Evolutionary conservation across 495 filamentous ascomycete genomes (phyloP), one percentile per base, ranked within the genome.

Genomic region (Podospora conica): DNA sequence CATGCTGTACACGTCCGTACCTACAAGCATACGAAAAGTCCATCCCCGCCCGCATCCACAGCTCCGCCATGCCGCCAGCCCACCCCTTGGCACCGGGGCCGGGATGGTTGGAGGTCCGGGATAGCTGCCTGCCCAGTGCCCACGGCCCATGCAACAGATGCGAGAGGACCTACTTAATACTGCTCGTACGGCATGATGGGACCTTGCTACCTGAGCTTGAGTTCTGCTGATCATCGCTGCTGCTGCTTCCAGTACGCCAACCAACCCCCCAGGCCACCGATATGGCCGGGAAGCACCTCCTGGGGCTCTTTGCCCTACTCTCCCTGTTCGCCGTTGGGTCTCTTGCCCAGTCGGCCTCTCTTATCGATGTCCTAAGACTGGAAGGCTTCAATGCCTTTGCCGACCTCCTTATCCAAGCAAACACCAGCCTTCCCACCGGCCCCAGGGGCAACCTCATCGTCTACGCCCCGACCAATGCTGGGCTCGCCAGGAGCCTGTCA

Each of bases 331-430:
- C 40, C 28, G 48, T 28, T 53, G 64, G 64, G 9, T 65, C 64
- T n/a, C 40, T 60, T 9, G 64, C 64, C 5, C 64, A 65, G 25
- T 65, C 64, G 5, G 54, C 57, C 18, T 65, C 63, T 33, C 40
- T 65, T 9, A 25, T 65, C 29, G 28, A n/a, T 20, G 64, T 60
- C 1, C 57, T 65, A 18, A 33, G 64, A 28, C 18, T 53, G 22
- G 64, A 65, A 20, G 64, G 64, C 31, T 65, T 65, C 56, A 65
- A 33, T 21, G 56, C 53, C 33, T 65, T 53, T 23, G 64, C 64
- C 1, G 31, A 57, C 8, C 8, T 65, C 7, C 40, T 65, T 20
- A 58, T 55, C 12, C 9, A 33, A 7, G 9, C 27, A 9, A n/a
- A 25, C 8, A 53, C 21, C 6, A 60, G 60, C 15, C 12, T 63